Conservation (phyloP, 495 filamentous ascomycete species). For the Cetradonia linearis region DNA sequence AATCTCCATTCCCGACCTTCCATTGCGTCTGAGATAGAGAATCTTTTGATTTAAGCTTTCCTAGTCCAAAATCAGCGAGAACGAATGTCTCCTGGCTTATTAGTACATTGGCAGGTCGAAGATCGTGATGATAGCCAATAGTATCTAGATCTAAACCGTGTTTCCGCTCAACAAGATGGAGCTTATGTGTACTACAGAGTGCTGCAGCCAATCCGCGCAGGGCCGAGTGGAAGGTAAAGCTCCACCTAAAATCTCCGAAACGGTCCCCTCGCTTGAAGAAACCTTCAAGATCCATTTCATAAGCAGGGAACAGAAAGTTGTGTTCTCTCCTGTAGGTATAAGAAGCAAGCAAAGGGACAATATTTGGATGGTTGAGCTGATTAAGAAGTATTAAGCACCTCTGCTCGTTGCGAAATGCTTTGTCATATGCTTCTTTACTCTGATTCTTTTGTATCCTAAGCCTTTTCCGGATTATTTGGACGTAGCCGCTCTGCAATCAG, state of each 20-base stretch:
- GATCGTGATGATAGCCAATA: conserved; percentile 13
- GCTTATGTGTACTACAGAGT: background rate
- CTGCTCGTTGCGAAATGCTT: background rate
- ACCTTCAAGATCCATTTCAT: background rate
- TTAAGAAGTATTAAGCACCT: background rate
- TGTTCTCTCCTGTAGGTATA: background rate
- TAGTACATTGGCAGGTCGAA: conserved; percentile 5
- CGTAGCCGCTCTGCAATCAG: background rate
- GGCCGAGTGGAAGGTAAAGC: background rate
- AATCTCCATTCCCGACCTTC: background rate
- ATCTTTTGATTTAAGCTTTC: background rate
- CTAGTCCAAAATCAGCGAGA: conserved; percentile 7
- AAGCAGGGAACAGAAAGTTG: background rate
- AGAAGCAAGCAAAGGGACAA: background rate
- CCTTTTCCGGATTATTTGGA: background rate
- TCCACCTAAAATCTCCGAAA: background rate
- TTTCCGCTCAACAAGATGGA: background rate
- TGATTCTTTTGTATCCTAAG: background rate
- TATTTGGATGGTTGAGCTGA: background rate
- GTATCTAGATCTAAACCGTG: background rate
- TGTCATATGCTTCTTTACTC: background rate
- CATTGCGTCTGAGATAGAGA: background rate
- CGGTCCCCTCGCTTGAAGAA: background rate
- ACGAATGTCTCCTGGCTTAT: background rate
- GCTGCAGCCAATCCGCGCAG: background rate